These are phyloP conservation scores for Huntiella abstrusa DNA, from an alignment of 2,329 filamentous ascomycete species.

Conservation along the genomic window DNA sequence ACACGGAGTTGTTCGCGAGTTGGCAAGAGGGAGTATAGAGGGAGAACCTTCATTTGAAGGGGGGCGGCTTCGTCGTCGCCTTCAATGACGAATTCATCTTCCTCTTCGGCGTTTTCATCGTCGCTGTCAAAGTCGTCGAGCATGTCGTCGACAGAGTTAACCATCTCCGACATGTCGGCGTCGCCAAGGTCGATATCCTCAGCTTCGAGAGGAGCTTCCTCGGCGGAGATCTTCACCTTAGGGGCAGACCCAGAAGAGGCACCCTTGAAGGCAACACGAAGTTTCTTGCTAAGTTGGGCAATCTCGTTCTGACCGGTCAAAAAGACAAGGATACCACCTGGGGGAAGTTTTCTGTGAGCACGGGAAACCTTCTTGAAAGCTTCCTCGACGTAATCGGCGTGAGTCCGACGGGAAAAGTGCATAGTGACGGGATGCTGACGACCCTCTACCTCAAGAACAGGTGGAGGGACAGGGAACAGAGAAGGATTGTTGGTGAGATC, in stretches of 20 bases:
- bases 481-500: slow-evolving; percentile 73
- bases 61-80: slow-evolving; percentile 37
- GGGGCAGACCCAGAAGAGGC: slow-evolving; percentile 37
- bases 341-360: slow-evolving; percentile 76
- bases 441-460: slow-evolving; percentile 76
- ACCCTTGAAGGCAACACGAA: slow-evolving; percentile 49
- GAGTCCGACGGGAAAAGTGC: slow-evolving; percentile 71
- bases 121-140: slow-evolving; percentile 38
- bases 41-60: slow-evolving; percentile 70
- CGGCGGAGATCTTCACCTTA: slow-evolving; percentile 56
- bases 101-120: slow-evolving; percentile 35
- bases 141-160: slow-evolving; percentile 35
- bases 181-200: slow-evolving; percentile 76
- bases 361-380: slow-evolving; percentile 70
- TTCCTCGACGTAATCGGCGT: slow-evolving; percentile 78
- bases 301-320: slow-evolving; percentile 91
- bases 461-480: slow-evolving; percentile 61
- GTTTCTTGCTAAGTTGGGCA: slow-evolving; percentile 54
- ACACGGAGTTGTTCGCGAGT: slow-evolving; percentile 81
- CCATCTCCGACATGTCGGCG: slow-evolving; percentile 31
- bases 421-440: slow-evolving; percentile 78
- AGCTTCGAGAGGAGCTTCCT: slow-evolving; percentile 59
- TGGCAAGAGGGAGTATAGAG: slow-evolving; percentile 79
- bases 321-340: slow-evolving; percentile 83
- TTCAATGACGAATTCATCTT: slow-evolving; percentile 49